Base-by-base conservation (phyloP, 768 basidiomycete genomes). In the Myochromella boudieri region DNA sequence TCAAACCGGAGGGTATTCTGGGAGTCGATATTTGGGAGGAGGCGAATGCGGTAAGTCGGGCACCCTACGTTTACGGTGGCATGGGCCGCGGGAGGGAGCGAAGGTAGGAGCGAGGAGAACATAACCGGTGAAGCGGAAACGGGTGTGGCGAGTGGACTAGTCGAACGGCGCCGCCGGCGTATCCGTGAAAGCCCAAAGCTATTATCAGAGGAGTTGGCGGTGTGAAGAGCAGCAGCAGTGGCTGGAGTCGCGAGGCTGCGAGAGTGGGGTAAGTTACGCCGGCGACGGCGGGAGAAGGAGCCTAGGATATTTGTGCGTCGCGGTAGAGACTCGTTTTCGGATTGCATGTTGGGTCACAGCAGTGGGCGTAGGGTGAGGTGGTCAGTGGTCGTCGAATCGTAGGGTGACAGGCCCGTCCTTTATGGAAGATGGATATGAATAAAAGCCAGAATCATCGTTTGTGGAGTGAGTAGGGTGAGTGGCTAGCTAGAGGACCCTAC, bases 11-110 rank as follows among this genome's bases (percentile, higher is more conserved):
- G 82, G 1, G 89, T 88, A 41, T 92, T 84, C 12, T 88, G 81
- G 18, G 86, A 84, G 65, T 97, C 95, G 60, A 98, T 83, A 60
- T 97, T 91, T 8, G 95, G 95, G 9, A 97, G 95, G 43, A 99
- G 85, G 14, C 94, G 87, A 60, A 97, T 91, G 52, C 91, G 87
- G 60, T 91, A 85, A 9, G 51, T 24, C 17, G 51, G 9, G 37
- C 26, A 24, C 53, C 39, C 21, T 49, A 21, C 25, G 52, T 46
- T 31, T 36, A 45, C 44, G 37, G 43, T 4, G 22, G 42, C 29
- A 44, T 42, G 11, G 15, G 46, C 12, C 1, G 48, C n/a, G 11
- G 33, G 11, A 34, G 42, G 26, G 15, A 21, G 12, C 15, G 42
- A 25, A 31, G n/a, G 33, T 22, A 22, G 50, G n/a, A 7, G 32